Conservation (phyloP, 108 stramenopile genomes). For the Nitzschia sp. region DNA sequence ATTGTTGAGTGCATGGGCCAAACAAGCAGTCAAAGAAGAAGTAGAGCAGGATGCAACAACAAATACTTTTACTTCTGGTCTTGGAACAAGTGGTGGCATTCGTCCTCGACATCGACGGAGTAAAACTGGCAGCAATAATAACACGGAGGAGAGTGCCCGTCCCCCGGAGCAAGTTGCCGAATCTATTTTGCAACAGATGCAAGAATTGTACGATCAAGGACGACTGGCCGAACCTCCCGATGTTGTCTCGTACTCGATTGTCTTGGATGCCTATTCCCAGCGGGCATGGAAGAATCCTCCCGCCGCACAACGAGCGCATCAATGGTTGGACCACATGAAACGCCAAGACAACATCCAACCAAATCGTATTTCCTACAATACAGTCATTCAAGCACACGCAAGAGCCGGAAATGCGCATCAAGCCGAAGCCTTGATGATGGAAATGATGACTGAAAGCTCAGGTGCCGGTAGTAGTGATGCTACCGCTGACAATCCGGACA, state of each 20-base stretch:
- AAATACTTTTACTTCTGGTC: not conserved
- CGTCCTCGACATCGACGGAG: not conserved
- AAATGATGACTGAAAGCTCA: constrained; percentile 23
- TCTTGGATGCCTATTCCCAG: constrained; percentile 57
- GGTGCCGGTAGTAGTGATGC: not conserved
- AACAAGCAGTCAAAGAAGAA: not conserved
- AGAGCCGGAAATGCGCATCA: constrained; percentile 18
- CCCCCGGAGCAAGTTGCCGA: too few relatives aligned
- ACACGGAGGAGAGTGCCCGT: constrained; percentile 16
- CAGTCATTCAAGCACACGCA: constrained; percentile 52
- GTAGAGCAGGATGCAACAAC: not conserved
- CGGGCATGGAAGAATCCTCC: constrained; percentile 35
- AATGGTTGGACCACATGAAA: constrained; percentile 54
- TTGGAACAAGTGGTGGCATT: too few relatives aligned
- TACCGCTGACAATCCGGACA: not conserved
- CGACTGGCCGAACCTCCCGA: constrained; percentile 38
- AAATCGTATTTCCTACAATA: constrained; percentile 72
- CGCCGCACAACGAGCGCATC: constrained; percentile 54
- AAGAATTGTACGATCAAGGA: constrained; percentile 10
- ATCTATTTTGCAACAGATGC: constrained; percentile 25
- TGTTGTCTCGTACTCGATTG: constrained; percentile 66
- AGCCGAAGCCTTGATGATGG: constrained; percentile 36
- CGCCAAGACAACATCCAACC: constrained; percentile 7
- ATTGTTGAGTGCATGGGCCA: constrained; percentile 19
- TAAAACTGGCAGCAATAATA: not conserved